These are phyloP conservation scores for Citrus medica DNA, from an alignment of 345 rosid species.

Conservation along the genomic window DNA sequence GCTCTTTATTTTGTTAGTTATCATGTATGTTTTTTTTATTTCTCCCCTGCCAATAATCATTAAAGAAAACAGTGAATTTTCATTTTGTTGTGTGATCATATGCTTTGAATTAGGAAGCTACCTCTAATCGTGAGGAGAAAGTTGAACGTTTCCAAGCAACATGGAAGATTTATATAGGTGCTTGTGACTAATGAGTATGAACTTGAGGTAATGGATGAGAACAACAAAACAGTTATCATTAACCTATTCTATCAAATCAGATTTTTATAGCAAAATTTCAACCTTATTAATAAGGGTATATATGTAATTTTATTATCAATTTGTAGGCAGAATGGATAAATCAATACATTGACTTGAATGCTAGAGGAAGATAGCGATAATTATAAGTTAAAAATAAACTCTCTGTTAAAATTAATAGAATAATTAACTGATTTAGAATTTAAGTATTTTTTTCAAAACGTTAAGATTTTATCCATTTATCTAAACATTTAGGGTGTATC, in stretches of 20 bases:
- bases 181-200: too few species aligned
- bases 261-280: too few species aligned
- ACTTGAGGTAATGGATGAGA: neutral
- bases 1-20: neutral
- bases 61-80: neutral
- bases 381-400: too few species aligned
- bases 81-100: neutral
- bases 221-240: too few species aligned
- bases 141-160: too few species aligned
- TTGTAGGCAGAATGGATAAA: too few species aligned
- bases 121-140: neutral
- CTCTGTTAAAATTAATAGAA: accelerated
- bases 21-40: neutral
- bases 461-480: accelerated
- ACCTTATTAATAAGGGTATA: too few species aligned
- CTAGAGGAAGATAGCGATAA: too few species aligned
- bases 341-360: too few species aligned
- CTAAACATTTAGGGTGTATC: accelerated
- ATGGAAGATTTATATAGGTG: neutral
- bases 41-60: neutral
- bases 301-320: too few species aligned
- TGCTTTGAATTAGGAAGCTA: neutral
- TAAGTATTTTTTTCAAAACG: too few species aligned
- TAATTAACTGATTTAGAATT: accelerated
- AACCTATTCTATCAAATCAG: neutral